Percentiles rank a stretch among this genome's conserved stretches.
phyloP scores from a whole-genome alignment of 805 yeast genomes.

The Lipomyces chichibuensis region DNA sequence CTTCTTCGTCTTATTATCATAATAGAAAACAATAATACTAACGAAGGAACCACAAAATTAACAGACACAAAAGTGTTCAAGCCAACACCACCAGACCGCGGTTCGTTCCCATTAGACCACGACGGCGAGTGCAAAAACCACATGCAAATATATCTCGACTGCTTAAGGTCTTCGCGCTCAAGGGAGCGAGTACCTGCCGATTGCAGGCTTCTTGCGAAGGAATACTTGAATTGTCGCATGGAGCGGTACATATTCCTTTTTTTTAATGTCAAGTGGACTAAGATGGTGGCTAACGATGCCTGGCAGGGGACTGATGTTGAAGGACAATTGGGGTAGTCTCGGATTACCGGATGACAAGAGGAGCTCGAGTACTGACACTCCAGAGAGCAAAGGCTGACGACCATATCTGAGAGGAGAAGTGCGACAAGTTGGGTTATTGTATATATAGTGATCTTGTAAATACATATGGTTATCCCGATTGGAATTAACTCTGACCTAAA shows the following conservation, averaged over 20 bases:
- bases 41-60: not conserved
- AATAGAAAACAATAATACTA: not conserved
- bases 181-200: slow-evolving; percentile 86
- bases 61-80: slow-evolving; percentile 22
- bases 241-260: slow-evolving; percentile 52
- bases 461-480: not conserved
- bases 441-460: not conserved
- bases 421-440: too few species aligned
- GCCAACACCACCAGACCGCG: slow-evolving; percentile 95
- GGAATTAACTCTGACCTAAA: not conserved
- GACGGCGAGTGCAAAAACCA: slow-evolving; percentile 75
- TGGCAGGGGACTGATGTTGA: slow-evolving; percentile 56
- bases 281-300: too few species aligned
- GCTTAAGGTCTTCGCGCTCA: slow-evolving; percentile 66
- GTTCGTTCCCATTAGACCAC: slow-evolving; percentile 95
- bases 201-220: slow-evolving; percentile 81
- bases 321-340: slow-evolving; percentile 61
- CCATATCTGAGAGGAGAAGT: not conserved
- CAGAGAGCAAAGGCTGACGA: not conserved
- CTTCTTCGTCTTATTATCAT: too few species aligned
- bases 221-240: slow-evolving; percentile 86
- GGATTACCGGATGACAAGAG: slow-evolving; percentile 61
- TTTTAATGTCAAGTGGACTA: too few species aligned
- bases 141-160: slow-evolving; percentile 75
- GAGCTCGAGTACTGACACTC: not conserved